phyloP scores from a whole-genome alignment of 306 rosid genomes.

The Trifolium repens region DNA sequence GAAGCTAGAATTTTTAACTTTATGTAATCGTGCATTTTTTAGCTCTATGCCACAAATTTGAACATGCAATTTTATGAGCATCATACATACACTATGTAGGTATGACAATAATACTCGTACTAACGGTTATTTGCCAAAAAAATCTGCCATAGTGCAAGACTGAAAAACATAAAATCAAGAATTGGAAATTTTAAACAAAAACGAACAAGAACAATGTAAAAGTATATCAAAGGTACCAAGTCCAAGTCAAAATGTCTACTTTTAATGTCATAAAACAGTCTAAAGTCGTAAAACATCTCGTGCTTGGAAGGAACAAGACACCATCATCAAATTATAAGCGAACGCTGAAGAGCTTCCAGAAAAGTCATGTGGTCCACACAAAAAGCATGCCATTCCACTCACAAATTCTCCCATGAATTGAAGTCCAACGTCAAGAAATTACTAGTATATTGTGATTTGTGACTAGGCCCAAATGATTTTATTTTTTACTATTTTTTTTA shows the following conservation, averaged over 20 bases:
- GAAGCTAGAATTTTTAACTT: too few relatives aligned
- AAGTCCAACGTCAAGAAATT: background rate
- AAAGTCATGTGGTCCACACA: background rate
- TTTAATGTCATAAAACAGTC: conserved; percentile 1
- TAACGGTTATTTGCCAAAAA: too few relatives aligned
- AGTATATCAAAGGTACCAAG: background rate
- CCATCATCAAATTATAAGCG: background rate
- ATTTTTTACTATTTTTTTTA: background rate
- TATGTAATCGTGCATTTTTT: too few relatives aligned
- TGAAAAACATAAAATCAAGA: too few relatives aligned
- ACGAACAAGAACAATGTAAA: background rate
- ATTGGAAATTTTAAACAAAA: background rate
- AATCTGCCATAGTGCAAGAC: too few relatives aligned
- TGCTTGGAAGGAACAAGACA: background rate
- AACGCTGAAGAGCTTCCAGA: background rate
- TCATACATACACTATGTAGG: too few relatives aligned
- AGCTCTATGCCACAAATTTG: too few relatives aligned
- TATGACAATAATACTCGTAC: too few relatives aligned
- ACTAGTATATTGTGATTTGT: background rate
- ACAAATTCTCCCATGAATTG: background rate
- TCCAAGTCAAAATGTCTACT: conserved; percentile 12
- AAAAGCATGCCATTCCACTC: background rate
- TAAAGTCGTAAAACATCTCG: conserved; percentile 2
- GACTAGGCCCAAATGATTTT: background rate
- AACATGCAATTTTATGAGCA: too few relatives aligned